Conservation (phyloP, 140 eudicot species). For the Flaveria floridana region DNA sequence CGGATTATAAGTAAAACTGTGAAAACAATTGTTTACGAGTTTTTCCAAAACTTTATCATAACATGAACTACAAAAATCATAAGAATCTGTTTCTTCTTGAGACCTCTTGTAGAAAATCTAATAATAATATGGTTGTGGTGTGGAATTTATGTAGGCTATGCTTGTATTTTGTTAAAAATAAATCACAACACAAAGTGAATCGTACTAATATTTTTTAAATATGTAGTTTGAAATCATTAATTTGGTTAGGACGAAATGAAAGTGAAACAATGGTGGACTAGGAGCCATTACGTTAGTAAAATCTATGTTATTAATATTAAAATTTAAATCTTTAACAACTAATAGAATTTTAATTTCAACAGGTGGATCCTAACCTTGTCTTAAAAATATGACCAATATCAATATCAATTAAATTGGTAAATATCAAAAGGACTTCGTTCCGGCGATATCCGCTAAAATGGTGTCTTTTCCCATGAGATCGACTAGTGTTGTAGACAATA, state of each 20-base stretch:
- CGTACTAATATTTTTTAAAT: neutral
- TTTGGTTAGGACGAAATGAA: neutral
- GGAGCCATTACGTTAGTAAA: neutral
- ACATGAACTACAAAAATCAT: neutral
- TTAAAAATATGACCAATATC: too few relatives aligned
- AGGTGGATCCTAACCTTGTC: neutral
- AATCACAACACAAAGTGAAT: neutral
- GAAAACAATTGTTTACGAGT: too few relatives aligned
- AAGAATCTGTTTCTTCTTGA: neutral
- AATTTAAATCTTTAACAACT: too few relatives aligned
- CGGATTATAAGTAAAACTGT: neutral
- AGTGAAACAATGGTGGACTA: too few relatives aligned
- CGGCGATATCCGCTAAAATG: too few relatives aligned
- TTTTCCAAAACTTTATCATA: neutral
- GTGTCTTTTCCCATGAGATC: too few relatives aligned
- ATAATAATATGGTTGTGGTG: neutral
- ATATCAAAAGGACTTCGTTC: too few relatives aligned
- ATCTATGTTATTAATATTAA: neutral
- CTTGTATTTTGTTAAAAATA: conserved; percentile 3
- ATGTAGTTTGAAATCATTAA: too few relatives aligned
- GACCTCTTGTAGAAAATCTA: neutral
- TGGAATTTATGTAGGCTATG: neutral
- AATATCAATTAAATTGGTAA: too few relatives aligned
- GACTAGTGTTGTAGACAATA: neutral
- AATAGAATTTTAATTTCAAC: neutral